These are phyloP conservation scores for Kluyveromyces dobzhanskii DNA, from an alignment of 805 yeast species.

Conservation along the genomic window DNA sequence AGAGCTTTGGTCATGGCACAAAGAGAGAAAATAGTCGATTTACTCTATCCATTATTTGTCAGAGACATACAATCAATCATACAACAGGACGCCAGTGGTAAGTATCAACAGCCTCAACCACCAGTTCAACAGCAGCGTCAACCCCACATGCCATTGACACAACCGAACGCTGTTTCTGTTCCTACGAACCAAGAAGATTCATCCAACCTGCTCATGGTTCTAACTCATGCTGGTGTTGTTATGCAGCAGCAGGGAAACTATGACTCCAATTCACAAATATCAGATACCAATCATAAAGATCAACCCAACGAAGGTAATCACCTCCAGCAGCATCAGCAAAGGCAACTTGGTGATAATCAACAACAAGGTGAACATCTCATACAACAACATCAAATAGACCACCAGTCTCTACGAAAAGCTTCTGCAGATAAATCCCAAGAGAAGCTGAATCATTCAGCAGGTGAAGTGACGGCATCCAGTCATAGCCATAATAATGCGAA, in stretches of 20 bases:
- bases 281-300: background rate
- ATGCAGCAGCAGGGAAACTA: conserved; percentile 1
- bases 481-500: no score
- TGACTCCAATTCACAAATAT: background rate
- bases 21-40: conserved; percentile 63
- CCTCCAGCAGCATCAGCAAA: background rate
- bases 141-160: conserved; percentile 6
- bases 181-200: background rate
- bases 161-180: background rate
- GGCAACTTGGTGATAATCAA: conserved; percentile 3
- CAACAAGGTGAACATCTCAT: background rate
- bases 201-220: background rate
- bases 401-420: background rate
- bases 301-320: background rate
- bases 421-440: no score
- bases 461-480: no score
- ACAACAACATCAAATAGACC: background rate
- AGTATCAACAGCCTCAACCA: conserved; percentile 1
- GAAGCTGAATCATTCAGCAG: no score
- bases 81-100: conserved; percentile 18
- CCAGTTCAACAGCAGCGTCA: conserved; percentile 7
- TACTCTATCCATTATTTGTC: conserved; percentile 61
- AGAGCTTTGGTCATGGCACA: conserved; percentile 77
- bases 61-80: conserved; percentile 53
- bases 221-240: background rate